Percentiles rank a stretch among this genome's conserved stretches.
Evolutionary conservation across 148 eudicot genomes (phyloP).

Genomic region (Vaccinium darrowii): DNA sequence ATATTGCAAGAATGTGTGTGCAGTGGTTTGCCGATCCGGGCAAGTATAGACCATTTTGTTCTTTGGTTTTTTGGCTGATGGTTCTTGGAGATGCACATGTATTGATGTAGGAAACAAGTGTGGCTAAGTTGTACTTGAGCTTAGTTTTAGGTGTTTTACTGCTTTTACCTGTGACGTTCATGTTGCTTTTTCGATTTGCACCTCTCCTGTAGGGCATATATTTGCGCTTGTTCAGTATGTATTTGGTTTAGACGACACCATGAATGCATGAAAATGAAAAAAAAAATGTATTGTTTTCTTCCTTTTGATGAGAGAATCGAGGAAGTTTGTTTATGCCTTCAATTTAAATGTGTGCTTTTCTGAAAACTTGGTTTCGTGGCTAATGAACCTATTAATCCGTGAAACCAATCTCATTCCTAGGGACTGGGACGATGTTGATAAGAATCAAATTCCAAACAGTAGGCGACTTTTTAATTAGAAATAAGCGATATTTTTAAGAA

Average conservation of each 20-base stretch:
- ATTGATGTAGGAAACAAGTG: neutral
- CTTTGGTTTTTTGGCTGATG: constrained; percentile 7
- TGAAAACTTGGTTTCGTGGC: too few species aligned
- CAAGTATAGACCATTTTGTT: constrained; percentile 5
- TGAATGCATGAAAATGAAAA: neutral
- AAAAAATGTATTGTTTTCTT: neutral
- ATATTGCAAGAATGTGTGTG: constrained; percentile 3
- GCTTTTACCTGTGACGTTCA: neutral
- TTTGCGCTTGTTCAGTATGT: neutral
- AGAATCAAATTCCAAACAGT: too few species aligned
- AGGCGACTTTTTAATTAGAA: too few species aligned
- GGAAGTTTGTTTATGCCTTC: too few species aligned
- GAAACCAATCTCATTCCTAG: too few species aligned
- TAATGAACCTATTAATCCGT: too few species aligned
- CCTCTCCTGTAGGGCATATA: neutral
- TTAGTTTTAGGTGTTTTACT: neutral
- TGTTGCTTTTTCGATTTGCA: neutral
- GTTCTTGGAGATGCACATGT: neutral
- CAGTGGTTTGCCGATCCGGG: neutral
- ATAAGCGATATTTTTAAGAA: too few species aligned
- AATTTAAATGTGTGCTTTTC: too few species aligned
- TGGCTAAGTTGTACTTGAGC: neutral
- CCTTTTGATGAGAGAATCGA: neutral
- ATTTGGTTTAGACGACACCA: neutral
- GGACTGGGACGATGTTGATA: too few species aligned